Conservation (phyloP, 257 asterid genomes). For the Salvia rosmarinus region DNA sequence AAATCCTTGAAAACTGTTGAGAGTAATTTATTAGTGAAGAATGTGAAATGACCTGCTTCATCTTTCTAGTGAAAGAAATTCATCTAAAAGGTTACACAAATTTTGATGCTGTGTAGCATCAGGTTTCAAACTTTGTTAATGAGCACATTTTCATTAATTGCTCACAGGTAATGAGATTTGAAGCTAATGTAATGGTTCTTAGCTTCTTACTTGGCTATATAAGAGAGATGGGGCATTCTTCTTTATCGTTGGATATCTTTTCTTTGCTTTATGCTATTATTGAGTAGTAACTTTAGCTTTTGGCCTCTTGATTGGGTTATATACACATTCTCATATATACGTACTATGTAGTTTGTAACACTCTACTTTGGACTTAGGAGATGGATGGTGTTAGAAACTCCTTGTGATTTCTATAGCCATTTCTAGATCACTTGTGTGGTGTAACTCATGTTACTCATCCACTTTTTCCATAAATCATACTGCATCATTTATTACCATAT, state of each 20-base stretch:
- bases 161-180: not conserved
- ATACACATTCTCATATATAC: not conserved
- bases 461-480: not conserved
- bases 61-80: not conserved
- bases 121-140: not conserved
- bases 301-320: not conserved
- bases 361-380: not conserved
- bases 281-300: not conserved
- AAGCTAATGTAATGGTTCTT: slow-evolving; percentile 3
- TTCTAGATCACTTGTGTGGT: not conserved
- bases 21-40: not conserved
- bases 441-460: not conserved
- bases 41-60: not conserved
- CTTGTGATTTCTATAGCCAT: not conserved
- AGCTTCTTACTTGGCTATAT: not conserved
- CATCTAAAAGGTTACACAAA: not conserved
- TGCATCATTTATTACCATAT: slow-evolving; percentile 16
- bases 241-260: not conserved
- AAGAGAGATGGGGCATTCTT: not conserved
- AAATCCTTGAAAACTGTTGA: not conserved
- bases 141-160: not conserved
- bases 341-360: not conserved
- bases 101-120: not conserved
- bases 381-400: not conserved
- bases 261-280: not conserved